Percentiles rank a stretch among this genome's conserved stretches.
Evolutionary conservation across 768 basidiomycete species (phyloP).

Genomic region (Jaapia argillacea): DNA sequence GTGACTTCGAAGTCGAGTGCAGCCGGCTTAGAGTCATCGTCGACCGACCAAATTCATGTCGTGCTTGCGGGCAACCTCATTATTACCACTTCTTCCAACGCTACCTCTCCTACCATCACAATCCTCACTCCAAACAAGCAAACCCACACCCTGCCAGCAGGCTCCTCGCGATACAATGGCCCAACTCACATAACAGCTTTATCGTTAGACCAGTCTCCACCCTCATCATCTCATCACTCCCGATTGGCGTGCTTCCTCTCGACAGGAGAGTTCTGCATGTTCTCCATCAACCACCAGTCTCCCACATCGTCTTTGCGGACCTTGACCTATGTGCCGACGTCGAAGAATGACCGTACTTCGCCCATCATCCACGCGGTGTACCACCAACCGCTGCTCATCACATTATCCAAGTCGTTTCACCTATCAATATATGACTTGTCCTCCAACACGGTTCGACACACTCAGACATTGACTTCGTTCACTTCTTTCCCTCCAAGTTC

Average conservation of each 20-base stretch:
- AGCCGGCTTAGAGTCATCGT: no score
- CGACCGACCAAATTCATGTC: no score
- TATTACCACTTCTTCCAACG: conserved; percentile 41
- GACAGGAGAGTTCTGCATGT: conserved; percentile 58
- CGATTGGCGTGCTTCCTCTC: conserved; percentile 55
- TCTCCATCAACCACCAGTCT: conserved; percentile 38
- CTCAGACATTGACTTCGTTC: conserved; percentile 65
- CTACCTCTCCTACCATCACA: conserved; percentile 24
- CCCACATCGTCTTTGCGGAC: conserved; percentile 29
- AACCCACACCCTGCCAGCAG: conserved; percentile 32
- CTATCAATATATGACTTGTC: conserved; percentile 69
- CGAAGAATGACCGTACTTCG: conserved; percentile 26
- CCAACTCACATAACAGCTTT: conserved; percentile 47
- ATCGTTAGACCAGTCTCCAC: conserved; percentile 67
- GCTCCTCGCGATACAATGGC: conserved; percentile 22
- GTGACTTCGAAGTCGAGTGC: no score
- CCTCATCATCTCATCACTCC: conserved; percentile 20
- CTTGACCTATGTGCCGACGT: conserved; percentile 37
- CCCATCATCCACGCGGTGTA: conserved; percentile 60
- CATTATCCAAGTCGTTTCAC: conserved; percentile 55
- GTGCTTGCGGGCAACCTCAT: conserved; percentile 51
- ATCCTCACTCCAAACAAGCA: conserved; percentile 25
- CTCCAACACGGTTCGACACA: conserved; percentile 30
- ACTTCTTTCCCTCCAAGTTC: conserved; percentile 75
- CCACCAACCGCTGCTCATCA: conserved; percentile 69